A percentile compares a stretch with the other conserved stretches of the same genome.
These are phyloP conservation scores for Linnemannia elongata DNA, from an alignment of 192 early-diverging fungal species.

Conservation along the genomic window DNA sequence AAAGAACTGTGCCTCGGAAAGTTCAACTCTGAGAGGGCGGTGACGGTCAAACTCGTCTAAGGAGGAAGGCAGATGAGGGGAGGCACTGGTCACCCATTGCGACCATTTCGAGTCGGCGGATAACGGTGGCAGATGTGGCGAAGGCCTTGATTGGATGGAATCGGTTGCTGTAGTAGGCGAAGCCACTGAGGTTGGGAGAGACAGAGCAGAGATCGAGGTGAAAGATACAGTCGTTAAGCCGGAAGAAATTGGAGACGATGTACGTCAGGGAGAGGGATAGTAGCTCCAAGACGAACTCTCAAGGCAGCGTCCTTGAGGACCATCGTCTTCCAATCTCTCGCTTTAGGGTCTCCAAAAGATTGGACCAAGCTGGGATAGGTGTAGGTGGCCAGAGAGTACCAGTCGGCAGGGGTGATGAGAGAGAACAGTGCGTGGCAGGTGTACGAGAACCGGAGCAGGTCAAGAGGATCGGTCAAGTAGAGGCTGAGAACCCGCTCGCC, in stretches of 20 bases:
- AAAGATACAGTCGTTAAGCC: too few species aligned
- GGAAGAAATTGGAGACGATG: too few species aligned
- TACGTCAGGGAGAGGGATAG: neutral
- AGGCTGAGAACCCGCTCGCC: too few species aligned
- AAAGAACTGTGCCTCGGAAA: too few species aligned
- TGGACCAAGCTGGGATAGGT: neutral
- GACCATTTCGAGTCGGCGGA: neutral
- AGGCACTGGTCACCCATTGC: neutral
- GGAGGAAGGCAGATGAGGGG: neutral
- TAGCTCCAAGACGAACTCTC: neutral
- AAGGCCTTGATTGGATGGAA: neutral
- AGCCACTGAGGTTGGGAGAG: neutral
- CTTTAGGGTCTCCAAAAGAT: neutral
- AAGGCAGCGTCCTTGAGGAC: neutral
- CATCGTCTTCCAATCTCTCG: too few species aligned
- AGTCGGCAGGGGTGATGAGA: neutral
- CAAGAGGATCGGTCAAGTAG: neutral
- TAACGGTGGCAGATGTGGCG: neutral
- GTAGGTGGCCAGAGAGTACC: neutral
- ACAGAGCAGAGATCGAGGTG: neutral
- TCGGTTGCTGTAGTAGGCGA: neutral
- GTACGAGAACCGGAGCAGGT: neutral
- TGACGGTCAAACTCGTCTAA: too few species aligned
- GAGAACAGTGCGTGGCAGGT: neutral
- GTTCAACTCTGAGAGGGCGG: too few species aligned